These are phyloP conservation scores for Anthracocystis panici-leucophaei DNA, from an alignment of 1,284 basidiomycete genomes.

Conservation along the genomic window DNA sequence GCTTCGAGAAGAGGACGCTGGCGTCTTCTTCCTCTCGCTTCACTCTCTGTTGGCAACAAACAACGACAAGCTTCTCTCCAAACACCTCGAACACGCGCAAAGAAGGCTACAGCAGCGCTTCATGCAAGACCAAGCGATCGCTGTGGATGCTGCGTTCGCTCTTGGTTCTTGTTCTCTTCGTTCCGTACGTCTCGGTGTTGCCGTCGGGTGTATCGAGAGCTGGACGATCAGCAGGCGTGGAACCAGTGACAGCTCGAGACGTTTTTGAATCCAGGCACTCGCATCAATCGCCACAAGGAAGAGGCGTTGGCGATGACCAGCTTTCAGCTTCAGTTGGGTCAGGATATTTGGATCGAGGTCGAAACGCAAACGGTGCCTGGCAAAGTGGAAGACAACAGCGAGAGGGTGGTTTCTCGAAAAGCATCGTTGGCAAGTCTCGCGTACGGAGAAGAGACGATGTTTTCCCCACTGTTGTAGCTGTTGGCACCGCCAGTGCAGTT, in stretches of 20 bases:
- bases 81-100: slow-evolving; percentile 11
- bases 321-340: slow-evolving; percentile 18
- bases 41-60: slow-evolving; percentile 16
- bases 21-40: slow-evolving; percentile 45
- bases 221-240: slow-evolving; percentile 33
- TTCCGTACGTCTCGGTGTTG: slow-evolving; percentile 39
- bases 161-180: slow-evolving; percentile 34
- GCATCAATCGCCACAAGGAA: background rate
- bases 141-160: slow-evolving; percentile 39
- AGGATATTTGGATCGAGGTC: slow-evolving; percentile 42
- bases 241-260: slow-evolving; percentile 17
- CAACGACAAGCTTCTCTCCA: slow-evolving; percentile 10
- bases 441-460: slow-evolving; percentile 25
- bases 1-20: slow-evolving; percentile 30
- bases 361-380: background rate
- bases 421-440: slow-evolving; percentile 14
- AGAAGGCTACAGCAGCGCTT: background rate
- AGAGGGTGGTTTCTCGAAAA: slow-evolving; percentile 8
- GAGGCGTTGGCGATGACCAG: slow-evolving; percentile 1
- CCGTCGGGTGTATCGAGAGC: slow-evolving; percentile 16
- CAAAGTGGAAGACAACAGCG: slow-evolving; percentile 10
- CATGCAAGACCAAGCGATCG: background rate
- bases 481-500: slow-evolving; percentile 11
- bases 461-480: slow-evolving; percentile 39
- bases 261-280: slow-evolving; percentile 20